Base-by-base conservation (phyloP, 768 basidiomycete genomes). In the Pisolithus albus region DNA sequence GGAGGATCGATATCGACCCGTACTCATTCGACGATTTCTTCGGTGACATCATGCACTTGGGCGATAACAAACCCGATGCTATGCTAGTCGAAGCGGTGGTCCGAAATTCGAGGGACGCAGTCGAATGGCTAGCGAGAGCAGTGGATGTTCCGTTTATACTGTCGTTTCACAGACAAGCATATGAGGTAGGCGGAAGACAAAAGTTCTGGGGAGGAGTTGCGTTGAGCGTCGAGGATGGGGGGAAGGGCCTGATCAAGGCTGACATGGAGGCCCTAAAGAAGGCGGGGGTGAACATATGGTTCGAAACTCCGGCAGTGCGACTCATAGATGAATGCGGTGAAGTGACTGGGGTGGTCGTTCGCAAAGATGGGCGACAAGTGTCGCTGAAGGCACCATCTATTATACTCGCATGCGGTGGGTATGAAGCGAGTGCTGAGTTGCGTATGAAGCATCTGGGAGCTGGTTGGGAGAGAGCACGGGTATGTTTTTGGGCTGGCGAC, bases 141-240 rank as follows among this genome's bases (percentile, higher is more conserved):
- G 74, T 81, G 32, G 66, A 71, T 6, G 62, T 85, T 1, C 78
- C 78, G 2, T 86, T 84, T 65, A 65, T 65, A 21, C 65, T 86
- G 19, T 75, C 83, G 6, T 83, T 83, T 61, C 73, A 85, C 60
- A 71, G 83, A 9, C 84, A 86, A 60, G 84, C 84, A 9, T 86
- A 85, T 63, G 74, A 80, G 49, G 77, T 84, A 26, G 66, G 75
- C 19, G 83, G 82, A 38, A 70, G 77, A 51, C 77, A 81, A 56
- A 81, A 74, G 54, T 86, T 86, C 59, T 86, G 84, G 84, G 84
- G 84, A 19, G 85, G 84, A 6, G 66, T 86, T 66, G 81, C 76
- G 8, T 71, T 85, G 23, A 74, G 76, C 56, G 78, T 80, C n/a
- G 71, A 77, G 49, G 78, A 79, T 37, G 84, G 84, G 2, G 84